Evolutionary conservation across 257 asterid species (phyloP).

Genomic region (Solanum gandarillasii): DNA sequence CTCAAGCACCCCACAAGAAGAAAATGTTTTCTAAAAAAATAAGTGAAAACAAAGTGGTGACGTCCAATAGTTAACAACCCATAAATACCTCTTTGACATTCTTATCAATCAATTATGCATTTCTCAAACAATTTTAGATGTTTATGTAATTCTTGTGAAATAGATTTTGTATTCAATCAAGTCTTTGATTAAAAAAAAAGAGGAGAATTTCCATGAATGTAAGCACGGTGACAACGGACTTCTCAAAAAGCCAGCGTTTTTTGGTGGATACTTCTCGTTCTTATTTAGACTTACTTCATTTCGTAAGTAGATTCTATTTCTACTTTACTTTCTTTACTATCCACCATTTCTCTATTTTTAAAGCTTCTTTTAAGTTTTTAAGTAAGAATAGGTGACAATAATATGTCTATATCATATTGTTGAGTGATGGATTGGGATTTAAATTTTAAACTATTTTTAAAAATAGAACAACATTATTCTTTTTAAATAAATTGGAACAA

Average conservation of each 20-base stretch:
- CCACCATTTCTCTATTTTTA: background rate
- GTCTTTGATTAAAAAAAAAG: background rate
- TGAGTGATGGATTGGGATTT: too few species aligned
- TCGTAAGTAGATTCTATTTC: background rate
- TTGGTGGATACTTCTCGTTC: background rate
- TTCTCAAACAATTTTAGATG: too few species aligned
- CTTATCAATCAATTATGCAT: background rate
- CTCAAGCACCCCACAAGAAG: conserved; percentile 6
- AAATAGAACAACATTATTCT: background rate
- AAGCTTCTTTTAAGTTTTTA: background rate
- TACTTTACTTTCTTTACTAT: background rate
- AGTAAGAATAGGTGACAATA: background rate
- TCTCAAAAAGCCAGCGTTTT: background rate
- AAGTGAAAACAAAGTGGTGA: background rate
- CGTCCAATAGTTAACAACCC: background rate
- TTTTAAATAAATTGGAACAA: background rate
- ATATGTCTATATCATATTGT: background rate
- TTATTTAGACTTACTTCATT: background rate
- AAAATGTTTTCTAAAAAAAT: background rate
- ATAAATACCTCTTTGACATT: background rate
- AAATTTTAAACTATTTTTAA: background rate
- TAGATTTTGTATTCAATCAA: background rate
- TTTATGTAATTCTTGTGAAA: background rate
- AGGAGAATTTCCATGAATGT: background rate
- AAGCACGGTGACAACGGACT: background rate